Evolutionary conservation across 106 monocot genomes (phyloP).

Genomic region (Phalaenopsis equestris): DNA sequence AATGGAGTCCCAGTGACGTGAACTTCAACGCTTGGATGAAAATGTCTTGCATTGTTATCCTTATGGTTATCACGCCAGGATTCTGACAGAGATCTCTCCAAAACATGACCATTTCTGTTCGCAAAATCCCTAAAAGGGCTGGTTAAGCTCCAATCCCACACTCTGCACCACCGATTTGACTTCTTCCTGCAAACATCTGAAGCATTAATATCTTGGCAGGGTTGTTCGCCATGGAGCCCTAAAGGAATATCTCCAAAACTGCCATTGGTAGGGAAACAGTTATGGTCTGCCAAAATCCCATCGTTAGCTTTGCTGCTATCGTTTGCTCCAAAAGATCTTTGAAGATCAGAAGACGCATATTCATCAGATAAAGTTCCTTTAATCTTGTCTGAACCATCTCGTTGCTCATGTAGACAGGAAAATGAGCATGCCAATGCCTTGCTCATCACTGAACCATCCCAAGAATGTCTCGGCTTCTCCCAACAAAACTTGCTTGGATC

Average conservation of each 20-base stretch:
- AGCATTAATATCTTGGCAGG: conserved; percentile 10
- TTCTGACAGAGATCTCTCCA: conserved; percentile 68
- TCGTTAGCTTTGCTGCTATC: not conserved
- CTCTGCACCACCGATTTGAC: conserved; percentile 56
- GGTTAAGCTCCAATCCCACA: conserved; percentile 71
- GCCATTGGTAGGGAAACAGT: conserved; percentile 6
- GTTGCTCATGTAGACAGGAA: conserved; percentile 55
- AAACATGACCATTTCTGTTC: conserved; percentile 27
- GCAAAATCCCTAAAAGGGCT: conserved; percentile 56
- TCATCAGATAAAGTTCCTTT: conserved; percentile 23
- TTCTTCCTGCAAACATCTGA: conserved; percentile 29
- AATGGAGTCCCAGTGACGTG: conserved; percentile 15
- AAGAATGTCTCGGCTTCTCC: conserved; percentile 71
- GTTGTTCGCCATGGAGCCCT: conserved; percentile 19
- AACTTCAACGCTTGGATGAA: conserved; percentile 13
- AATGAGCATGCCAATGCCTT: conserved; percentile 69
- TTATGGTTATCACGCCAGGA: conserved; percentile 38
- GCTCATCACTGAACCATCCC: conserved; percentile 76
- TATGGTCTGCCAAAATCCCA: conserved; percentile 6
- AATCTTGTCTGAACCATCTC: conserved; percentile 19
- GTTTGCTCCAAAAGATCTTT: not conserved
- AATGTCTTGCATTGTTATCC: conserved; percentile 16
- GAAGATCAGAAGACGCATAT: conserved; percentile 6
- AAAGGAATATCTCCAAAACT: conserved; percentile 14
- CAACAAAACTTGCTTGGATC: conserved; percentile 25